Base-by-base conservation (phyloP, 2,329 filamentous ascomycete genomes). In the Talaromyces sp. region DNA sequence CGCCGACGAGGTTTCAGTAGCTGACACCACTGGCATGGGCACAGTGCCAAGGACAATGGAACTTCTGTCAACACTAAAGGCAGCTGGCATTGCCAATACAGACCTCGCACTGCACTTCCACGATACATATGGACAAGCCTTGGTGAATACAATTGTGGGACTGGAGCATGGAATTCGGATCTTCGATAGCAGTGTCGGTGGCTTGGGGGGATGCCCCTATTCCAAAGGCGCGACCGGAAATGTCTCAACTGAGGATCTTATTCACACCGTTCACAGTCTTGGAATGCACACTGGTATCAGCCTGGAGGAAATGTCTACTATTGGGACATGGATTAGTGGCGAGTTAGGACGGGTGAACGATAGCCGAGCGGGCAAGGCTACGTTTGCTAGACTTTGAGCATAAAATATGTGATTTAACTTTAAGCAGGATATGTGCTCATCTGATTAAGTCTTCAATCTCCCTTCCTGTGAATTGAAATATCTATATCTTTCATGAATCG, bases 1-100 rank as follows among this genome's bases (percentile, higher is more conserved):
- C 16, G 84, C 83, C 5, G 82, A 86, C 58, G 83, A 87, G 64
- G 84, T 87, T 33, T 84, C 81, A 1, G 82, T 87, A 1, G 85
- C 83, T 1, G 85, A 87, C 58, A 87, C 85, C 1, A 87, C 85
- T 0, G 85, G 85, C 40, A 87, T 86, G 84, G 85, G 84, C 14
- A 87, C 85, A 1, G 83, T 82, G 9, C 83, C 83, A 1, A 78
- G 81, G 47, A 87, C 85, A 0, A 69, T 77, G 52, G 79, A 82
- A 57, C 75, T 87, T 2, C 71, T 87, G 42, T 77, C 82, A 55
- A 81, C 83, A 2, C 68, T 87, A 47, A 78, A 77, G 27, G 80
- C 83, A 16, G 84, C 84, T 1, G 85, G 85, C 0, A 80, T 87
- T 46, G 77, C 81, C 47, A 81, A 77, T 48, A 79, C 77, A 33